Evolutionary conservation across 1,139 yeast species (phyloP).

Genomic region (Hyphopichia fennica): DNA sequence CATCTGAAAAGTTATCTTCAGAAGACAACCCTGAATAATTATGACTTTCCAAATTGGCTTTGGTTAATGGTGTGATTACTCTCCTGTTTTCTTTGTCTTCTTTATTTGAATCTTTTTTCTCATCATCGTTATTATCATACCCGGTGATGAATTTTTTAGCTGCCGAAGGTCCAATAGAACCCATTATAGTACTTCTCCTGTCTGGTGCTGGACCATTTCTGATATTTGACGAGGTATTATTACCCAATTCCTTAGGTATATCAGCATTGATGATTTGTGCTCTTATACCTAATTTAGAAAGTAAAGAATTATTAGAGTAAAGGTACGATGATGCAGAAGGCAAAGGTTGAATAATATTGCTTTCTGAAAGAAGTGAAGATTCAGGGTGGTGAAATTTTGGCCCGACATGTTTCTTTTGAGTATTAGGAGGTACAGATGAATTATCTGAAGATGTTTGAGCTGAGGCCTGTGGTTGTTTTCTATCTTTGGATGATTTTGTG

Average conservation of each 20-base stretch:
- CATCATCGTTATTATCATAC: neutral
- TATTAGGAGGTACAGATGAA: neutral
- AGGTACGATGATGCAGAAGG: conserved; percentile 32
- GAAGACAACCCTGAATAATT: conserved; percentile 10
- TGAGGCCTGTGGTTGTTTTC: conserved; percentile 1
- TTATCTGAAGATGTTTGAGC: neutral
- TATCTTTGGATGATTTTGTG: conserved; percentile 1
- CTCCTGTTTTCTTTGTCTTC: conserved; percentile 15
- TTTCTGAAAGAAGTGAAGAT: conserved; percentile 35
- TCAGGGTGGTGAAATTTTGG: conserved; percentile 22
- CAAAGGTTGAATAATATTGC: conserved; percentile 25
- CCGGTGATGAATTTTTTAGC: neutral
- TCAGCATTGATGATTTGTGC: conserved; percentile 44
- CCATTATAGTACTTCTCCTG: neutral
- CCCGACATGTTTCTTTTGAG: neutral
- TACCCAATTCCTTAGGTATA: conserved; percentile 12
- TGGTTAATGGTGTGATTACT: conserved; percentile 25
- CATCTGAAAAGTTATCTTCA: conserved; percentile 12
- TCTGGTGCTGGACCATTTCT: neutral
- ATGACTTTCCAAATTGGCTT: conserved; percentile 33
- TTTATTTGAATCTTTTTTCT: conserved; percentile 5
- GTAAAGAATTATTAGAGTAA: conserved; percentile 34
- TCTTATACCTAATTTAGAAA: conserved; percentile 41
- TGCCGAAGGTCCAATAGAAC: neutral
- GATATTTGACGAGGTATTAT: conserved; percentile 3